These are phyloP conservation scores for Pelargonium fulgidum DNA, from an alignment of 441 rosid genomes.

Conservation along the genomic window DNA sequence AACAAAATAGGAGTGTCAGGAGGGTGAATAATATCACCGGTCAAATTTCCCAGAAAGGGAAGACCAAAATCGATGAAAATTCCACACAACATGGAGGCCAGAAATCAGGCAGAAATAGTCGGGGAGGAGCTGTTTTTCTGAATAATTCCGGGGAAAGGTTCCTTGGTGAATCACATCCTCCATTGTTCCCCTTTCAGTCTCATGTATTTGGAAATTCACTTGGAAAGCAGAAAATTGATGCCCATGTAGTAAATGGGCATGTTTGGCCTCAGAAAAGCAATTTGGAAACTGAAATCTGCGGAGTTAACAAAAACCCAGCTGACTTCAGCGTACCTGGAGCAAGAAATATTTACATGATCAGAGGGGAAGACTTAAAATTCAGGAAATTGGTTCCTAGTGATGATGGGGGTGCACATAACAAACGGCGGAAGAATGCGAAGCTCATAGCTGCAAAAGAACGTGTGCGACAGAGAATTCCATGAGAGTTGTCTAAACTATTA, in stretches of 20 bases:
- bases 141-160: constrained; percentile 35
- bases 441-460: constrained; percentile 34
- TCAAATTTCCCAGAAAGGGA: constrained; percentile 41
- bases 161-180: constrained; percentile 37
- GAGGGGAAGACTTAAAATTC: constrained; percentile 49
- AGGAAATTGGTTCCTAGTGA: constrained; percentile 30
- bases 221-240: constrained; percentile 30
- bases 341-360: constrained; percentile 61
- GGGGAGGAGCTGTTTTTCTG: constrained; percentile 32
- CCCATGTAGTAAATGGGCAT: constrained; percentile 24
- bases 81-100: constrained; percentile 29
- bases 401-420: constrained; percentile 30
- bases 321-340: constrained; percentile 72
- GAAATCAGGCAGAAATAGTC: constrained; percentile 32
- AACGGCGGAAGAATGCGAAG: constrained; percentile 44
- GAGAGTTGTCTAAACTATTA: constrained; percentile 16
- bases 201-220: constrained; percentile 32
- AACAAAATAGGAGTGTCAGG: constrained; percentile 36
- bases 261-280: constrained; percentile 32
- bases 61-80: constrained; percentile 33
- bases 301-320: constrained; percentile 77
- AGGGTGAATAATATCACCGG: constrained; percentile 27
- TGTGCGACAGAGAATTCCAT: constrained; percentile 21
- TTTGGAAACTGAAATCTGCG: constrained; percentile 41
- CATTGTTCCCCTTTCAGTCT: constrained; percentile 34